Percentiles rank a stretch among this genome's conserved stretches.
Conservation (phyloP, 108 stramenopile genomes). For the Fragilaria radians region DNA sequence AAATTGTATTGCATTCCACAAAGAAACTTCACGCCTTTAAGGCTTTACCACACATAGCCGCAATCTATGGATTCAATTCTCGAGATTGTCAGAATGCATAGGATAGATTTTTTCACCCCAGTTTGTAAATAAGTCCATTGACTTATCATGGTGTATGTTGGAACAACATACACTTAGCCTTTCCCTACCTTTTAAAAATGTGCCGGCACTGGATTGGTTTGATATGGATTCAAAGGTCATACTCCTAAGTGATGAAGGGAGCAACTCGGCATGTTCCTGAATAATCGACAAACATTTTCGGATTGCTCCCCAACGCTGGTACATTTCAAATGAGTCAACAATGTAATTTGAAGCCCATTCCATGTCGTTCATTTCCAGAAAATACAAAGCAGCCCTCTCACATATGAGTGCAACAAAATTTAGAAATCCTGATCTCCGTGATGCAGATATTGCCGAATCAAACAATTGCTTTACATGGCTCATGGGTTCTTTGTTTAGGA, state of each 20-base stretch:
- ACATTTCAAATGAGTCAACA: constrained; percentile 19
- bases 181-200: too few relatives aligned
- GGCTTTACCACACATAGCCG: too few relatives aligned
- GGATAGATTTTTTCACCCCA: too few relatives aligned
- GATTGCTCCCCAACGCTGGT: constrained; percentile 39
- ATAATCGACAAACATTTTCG: constrained; percentile 15
- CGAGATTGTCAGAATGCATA: too few relatives aligned
- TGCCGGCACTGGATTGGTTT: too few relatives aligned
- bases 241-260: not conserved
- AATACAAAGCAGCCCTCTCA: constrained; percentile 26
- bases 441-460: constrained; percentile 18
- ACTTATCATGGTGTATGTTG: too few relatives aligned
- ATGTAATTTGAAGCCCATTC: constrained; percentile 27
- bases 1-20: too few relatives aligned
- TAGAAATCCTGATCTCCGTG: constrained; percentile 23
- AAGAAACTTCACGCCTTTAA: too few relatives aligned
- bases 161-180: too few relatives aligned
- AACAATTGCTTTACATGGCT: constrained; percentile 15
- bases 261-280: not conserved
- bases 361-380: constrained; percentile 16
- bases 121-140: too few relatives aligned
- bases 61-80: too few relatives aligned
- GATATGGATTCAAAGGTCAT: too few relatives aligned
- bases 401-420: constrained; percentile 21
- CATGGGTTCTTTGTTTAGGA: not conserved